Base-by-base conservation (phyloP, 257 asterid genomes). In the Ballota nigra region DNA sequence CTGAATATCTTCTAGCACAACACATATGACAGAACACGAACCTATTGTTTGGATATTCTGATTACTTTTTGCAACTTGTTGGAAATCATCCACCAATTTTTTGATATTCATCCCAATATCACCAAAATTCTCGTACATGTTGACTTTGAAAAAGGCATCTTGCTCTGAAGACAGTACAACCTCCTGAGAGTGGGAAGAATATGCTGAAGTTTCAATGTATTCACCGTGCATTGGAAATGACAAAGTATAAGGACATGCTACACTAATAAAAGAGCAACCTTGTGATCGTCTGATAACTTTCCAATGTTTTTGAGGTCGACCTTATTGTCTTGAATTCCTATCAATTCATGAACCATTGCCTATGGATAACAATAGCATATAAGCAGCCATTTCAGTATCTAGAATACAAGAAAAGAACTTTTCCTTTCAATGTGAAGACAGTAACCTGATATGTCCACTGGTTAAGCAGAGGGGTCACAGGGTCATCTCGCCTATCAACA, bases 361-460 rank as follows among this genome's bases (percentile, higher is more conserved):
- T 92, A 68, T 8, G 41, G 66, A 72, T 66, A 73, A 69, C 49
- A 66, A 74, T 45, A 56, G 36, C 4, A 74, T 64, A 55, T 66
- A 34, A 81, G 83, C 72, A 78, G 47, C 12, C 6, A 36, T 29
- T n/a, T 69, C 7, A 26, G n/a, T 63, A 74, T 28, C 33, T 34
- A 45, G 75, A 61, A 40, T 31, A 22, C 43, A 34, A 66, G 1
- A 56, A 26, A 8, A n/a, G 64, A 70, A 57, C 60, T 53, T 23
- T 52, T 58, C 59, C 49, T 16, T 55, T 57, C 63, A 57, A 23
- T 47, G 49, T 51, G 47, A 52, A 63, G 73, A 63, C 49, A 49
- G 57, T 47, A 79, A 92, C 99, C 99, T 95, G 99, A 85, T 89
- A 94, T 16, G 99, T 91, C 99, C 99, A 94, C 69, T 91, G 99